Base-by-base conservation (phyloP, 2,329 filamentous ascomycete species). In the Coniochaeta hoffmannii region DNA sequence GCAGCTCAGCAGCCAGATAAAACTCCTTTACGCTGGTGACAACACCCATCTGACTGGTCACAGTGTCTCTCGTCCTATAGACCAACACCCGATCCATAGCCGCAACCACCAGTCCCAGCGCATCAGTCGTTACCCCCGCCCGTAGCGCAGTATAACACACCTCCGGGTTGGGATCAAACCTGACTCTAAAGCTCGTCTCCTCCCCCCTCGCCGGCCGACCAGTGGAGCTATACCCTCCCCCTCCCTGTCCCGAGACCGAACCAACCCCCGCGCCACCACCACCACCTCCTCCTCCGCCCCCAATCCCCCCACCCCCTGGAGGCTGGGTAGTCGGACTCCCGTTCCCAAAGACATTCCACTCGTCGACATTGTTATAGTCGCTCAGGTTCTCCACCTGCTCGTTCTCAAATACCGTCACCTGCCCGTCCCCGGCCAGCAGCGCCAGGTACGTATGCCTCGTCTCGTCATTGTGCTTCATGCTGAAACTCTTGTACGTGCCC, bases 131-230 rank as follows among this genome's bases (percentile, higher is more conserved):
- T 22, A 96, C 84, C n/a, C 90, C 90, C 2, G 91, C 89, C 55
- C 87, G 77, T 57, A 96, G 74, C 1, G 90, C 87, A 15, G 82
- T 81, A 72, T 88, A 89, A 76, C 90, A 85, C 30, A 92, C 83
- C 68, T 93, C 82, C 12, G 87, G 85, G 68, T 96, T 94, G 17
- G 91, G 90, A 68, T 97, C 91, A 68, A 96, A 97, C 58, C 84
- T 84, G 22, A 97, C 86, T 56, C 85, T 84, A 76, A 97, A 97
- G 54, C 86, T 86, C 2, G 89, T 88, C 71, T 97, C 93, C 61
- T 96, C 91, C 50, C 90, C 90, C 53, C 91, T 81, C 22, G 79
- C 77, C 1, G 90, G 90, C 55, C 83, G 50, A 7, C 50, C 50
- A 2, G 31, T 38, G 4, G 50, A 53, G 22, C 24, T 53, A 22